A percentile compares a stretch with the other conserved stretches of the same genome.
Conservation (phyloP, 495 filamentous ascomycete genomes). For the Neurospora tetraspora region DNA sequence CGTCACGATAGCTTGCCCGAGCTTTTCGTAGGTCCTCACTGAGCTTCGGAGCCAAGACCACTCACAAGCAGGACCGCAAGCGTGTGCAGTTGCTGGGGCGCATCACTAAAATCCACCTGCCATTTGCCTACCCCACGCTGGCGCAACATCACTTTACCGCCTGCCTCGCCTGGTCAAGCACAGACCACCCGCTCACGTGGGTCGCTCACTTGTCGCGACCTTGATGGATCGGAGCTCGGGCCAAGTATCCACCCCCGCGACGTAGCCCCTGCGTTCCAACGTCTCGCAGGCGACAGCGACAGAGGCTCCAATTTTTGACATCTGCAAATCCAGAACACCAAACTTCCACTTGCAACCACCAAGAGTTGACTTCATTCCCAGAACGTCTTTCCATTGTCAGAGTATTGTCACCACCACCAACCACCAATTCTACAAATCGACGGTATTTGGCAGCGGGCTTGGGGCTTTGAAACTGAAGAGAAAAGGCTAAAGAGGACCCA, state of each 20-base stretch:
- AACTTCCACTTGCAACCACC: neutral
- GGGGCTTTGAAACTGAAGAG: neutral
- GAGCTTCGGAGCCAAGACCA: neutral
- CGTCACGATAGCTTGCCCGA: neutral
- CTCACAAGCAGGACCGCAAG: neutral
- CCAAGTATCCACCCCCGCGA: neutral
- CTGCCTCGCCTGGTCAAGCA: neutral
- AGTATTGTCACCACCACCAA: neutral
- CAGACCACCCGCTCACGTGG: neutral
- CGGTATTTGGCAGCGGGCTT: neutral
- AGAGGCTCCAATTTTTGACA: neutral
- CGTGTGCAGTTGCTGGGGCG: neutral
- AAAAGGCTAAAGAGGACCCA: neutral
- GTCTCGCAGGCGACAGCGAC: neutral
- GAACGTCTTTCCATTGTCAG: neutral
- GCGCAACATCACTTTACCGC: neutral
- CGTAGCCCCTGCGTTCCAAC: neutral
- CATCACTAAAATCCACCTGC: neutral
- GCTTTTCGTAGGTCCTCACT: too few relatives aligned
- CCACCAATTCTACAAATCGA: neutral
- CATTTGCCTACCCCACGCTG: neutral
- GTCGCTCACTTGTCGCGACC: neutral
- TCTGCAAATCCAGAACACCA: neutral
- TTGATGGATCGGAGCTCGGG: neutral
- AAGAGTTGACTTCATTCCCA: neutral